Conservation (phyloP, 2,329 filamentous ascomycete species). For the Cordyceps cateniannulata region DNA sequence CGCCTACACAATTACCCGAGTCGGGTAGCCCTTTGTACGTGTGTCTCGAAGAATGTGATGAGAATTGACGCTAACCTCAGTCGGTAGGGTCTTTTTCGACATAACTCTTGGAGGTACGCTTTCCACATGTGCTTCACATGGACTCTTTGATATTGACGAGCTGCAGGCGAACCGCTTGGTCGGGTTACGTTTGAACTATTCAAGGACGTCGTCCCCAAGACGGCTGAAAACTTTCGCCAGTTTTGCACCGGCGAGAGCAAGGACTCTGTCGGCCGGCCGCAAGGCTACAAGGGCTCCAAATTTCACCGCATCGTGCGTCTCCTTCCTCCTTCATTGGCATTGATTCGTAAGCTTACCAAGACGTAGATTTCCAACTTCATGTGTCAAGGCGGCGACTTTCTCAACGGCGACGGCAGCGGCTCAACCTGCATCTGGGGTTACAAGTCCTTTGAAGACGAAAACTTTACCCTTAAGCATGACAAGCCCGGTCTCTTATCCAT, state of each 20-base stretch:
- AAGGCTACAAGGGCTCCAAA: conserved; percentile 91
- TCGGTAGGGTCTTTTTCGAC: conserved; percentile 63
- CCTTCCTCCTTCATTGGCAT: background rate
- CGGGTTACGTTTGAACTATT: conserved; percentile 89
- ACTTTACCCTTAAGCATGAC: conserved; percentile 75
- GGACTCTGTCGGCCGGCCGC: conserved; percentile 66
- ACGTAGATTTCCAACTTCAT: conserved; percentile 87
- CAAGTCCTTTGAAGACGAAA: conserved; percentile 82
- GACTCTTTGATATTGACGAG: background rate
- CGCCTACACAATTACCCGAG: conserved; percentile 39
- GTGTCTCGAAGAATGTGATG: no score
- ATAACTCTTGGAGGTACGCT: conserved; percentile 68
- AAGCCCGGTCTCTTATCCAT: conserved; percentile 78
- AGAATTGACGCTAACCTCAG: no score
- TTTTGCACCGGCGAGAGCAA: conserved; percentile 94
- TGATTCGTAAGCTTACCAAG: background rate
- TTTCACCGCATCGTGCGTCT: conserved; percentile 82
- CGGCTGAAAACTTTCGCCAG: conserved; percentile 93
- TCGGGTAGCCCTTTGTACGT: conserved; percentile 44
- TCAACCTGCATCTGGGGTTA: conserved; percentile 83
- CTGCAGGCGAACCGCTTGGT: conserved; percentile 72
- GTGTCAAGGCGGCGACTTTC: conserved; percentile 94
- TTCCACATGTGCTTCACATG: background rate
- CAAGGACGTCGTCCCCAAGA: conserved; percentile 74
- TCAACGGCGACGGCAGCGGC: conserved; percentile 88